Conservation (phyloP, 2,329 filamentous ascomycete species). For the Pseudocercospora eumusae region DNA sequence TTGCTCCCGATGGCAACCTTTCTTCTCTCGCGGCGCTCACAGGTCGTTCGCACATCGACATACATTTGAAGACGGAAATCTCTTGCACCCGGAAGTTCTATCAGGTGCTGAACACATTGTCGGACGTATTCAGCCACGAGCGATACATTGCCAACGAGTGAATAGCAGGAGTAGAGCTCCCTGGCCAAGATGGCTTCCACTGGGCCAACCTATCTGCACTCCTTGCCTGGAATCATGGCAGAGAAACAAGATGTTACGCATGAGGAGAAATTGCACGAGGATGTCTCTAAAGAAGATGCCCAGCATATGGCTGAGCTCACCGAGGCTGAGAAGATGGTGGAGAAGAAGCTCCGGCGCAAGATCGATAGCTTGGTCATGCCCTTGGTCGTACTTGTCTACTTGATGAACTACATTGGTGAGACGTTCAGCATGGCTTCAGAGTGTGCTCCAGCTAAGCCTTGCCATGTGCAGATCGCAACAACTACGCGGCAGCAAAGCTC, state of each 20-base stretch:
- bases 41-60: neutral
- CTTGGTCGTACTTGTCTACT: constrained; percentile 65
- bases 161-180: neutral
- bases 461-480: constrained; percentile 44
- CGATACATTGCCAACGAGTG: neutral
- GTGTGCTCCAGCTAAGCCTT: neutral
- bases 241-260: constrained; percentile 30
- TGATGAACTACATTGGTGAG: constrained; percentile 38
- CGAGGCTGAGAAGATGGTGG: constrained; percentile 42
- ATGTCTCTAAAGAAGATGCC: constrained; percentile 28
- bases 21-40: neutral
- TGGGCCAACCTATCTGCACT: neutral
- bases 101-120: neutral
- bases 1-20: neutral
- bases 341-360: constrained; percentile 65
- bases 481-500: constrained; percentile 67
- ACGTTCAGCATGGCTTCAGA: no score
- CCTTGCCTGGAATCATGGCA: neutral
- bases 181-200: neutral
- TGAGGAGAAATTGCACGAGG: constrained; percentile 32
- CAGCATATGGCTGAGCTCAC: constrained; percentile 34
- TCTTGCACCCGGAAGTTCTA: neutral
- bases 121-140: neutral
- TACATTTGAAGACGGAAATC: neutral
- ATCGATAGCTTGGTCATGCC: constrained; percentile 70